phyloP scores from a whole-genome alignment of 2,329 filamentous ascomycete genomes.

The Rosellinia necatrix region DNA sequence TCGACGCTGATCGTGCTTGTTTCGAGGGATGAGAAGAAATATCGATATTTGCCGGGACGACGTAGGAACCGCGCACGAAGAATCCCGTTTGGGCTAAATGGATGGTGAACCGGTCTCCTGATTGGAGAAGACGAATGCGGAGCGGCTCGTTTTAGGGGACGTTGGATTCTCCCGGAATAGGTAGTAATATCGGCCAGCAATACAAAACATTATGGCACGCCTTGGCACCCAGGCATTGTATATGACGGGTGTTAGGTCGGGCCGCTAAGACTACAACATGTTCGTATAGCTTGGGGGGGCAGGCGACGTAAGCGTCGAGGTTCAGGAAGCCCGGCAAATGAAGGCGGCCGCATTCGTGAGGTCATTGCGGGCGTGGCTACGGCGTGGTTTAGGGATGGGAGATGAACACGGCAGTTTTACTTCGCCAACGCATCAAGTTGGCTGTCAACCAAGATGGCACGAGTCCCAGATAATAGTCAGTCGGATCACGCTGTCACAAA shows the following conservation, averaged over 20 bases:
- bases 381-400: not conserved
- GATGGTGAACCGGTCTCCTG: not conserved
- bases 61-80: not conserved
- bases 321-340: constrained; percentile 5
- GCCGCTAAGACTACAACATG: constrained; percentile 1
- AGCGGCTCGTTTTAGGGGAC: constrained; percentile 14
- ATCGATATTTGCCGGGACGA: constrained; percentile 17
- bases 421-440: too few relatives aligned
- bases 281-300: constrained; percentile 6
- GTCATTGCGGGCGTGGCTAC: not conserved
- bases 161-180: constrained; percentile 19
- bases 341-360: not conserved
- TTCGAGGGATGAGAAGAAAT: constrained; percentile 1
- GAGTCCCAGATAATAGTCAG: too few relatives aligned
- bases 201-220: constrained; percentile 2
- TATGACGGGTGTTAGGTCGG: constrained; percentile 24
- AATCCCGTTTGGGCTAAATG: constrained; percentile 25
- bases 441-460: too few relatives aligned
- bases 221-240: constrained; percentile 14
- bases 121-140: constrained; percentile 17
- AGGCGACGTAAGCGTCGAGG: not conserved
- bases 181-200: constrained; percentile 20
- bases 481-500: too few relatives aligned
- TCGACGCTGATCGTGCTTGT: constrained; percentile 14
- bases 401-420: constrained; percentile 13